Percentiles rank a stretch among this genome's conserved stretches.
These are phyloP conservation scores for Trichoderma simmonsii DNA, from an alignment of 2,329 filamentous ascomycete genomes.

Conservation along the genomic window DNA sequence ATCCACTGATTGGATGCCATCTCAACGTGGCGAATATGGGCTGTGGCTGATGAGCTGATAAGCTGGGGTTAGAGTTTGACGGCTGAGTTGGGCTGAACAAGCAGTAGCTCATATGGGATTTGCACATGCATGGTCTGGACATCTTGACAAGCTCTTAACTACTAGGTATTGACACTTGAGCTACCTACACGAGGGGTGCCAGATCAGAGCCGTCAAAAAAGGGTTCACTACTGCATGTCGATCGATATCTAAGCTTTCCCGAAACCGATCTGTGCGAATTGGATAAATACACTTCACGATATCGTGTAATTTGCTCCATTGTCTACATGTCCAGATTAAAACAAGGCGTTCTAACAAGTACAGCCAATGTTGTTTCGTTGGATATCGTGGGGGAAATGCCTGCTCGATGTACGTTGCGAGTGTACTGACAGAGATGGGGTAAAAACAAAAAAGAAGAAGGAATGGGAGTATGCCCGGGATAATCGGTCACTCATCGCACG, in stretches of 20 bases:
- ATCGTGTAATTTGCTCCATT: neutral
- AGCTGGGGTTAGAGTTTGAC: constrained; percentile 1
- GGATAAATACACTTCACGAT: neutral
- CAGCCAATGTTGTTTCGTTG: neutral
- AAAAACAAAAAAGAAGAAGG: neutral
- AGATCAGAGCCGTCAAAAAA: neutral
- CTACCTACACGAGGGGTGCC: neutral
- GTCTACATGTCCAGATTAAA: neutral
- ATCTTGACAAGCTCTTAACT: neutral
- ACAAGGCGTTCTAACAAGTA: neutral
- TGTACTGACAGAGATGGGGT: neutral
- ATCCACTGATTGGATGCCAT: neutral
- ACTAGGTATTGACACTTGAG: too few species aligned
- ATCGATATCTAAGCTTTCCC: neutral
- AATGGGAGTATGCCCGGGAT: neutral
- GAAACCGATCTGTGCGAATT: neutral
- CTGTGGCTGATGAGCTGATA: constrained; percentile 8
- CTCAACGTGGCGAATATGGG: neutral
- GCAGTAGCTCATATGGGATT: neutral
- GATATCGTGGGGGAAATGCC: neutral
- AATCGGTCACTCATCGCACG: neutral
- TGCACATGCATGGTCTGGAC: neutral
- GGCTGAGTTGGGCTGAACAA: neutral
- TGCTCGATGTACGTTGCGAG: neutral
- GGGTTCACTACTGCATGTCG: neutral